Percentiles rank a stretch among this genome's conserved stretches.
Conservation (phyloP, 768 basidiomycete species). For the Naganishia randhawae region DNA sequence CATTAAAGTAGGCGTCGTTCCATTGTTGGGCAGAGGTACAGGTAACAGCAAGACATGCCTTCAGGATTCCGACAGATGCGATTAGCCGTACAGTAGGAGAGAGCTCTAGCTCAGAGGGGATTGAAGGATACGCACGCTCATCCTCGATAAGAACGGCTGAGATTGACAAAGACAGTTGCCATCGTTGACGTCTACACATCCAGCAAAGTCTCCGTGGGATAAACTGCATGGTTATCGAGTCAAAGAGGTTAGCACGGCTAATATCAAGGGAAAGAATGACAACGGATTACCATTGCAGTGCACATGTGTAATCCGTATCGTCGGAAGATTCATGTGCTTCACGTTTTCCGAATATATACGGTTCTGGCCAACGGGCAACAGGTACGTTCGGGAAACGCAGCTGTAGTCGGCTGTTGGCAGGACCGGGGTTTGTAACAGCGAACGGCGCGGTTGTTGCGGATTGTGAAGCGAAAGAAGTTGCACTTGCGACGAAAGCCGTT, state of each 20-base stretch:
- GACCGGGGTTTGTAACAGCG: not conserved
- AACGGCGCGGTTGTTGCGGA: not conserved
- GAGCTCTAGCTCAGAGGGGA: not conserved
- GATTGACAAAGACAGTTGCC: conserved; percentile 7
- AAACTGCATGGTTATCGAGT: not conserved
- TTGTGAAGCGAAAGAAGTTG: not conserved
- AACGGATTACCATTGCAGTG: not conserved
- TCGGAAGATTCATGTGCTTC: not conserved
- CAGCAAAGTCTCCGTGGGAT: not conserved
- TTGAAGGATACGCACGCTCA: not conserved
- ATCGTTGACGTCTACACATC: not conserved
- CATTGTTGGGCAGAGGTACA: not conserved
- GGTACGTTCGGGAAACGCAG: not conserved
- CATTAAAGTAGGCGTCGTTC: not conserved
- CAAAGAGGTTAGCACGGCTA: not conserved
- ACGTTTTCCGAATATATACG: not conserved
- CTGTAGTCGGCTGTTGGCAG: not conserved
- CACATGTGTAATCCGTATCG: not conserved
- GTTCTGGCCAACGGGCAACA: not conserved
- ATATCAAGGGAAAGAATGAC: not conserved
- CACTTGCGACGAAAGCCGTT: not conserved
- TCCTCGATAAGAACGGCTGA: not conserved
- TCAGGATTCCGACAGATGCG: no score
- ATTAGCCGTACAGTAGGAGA: not conserved
- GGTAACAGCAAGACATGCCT: not conserved